Base-by-base conservation (phyloP, 2,329 filamentous ascomycete species). In the Lojkania enalia region DNA sequence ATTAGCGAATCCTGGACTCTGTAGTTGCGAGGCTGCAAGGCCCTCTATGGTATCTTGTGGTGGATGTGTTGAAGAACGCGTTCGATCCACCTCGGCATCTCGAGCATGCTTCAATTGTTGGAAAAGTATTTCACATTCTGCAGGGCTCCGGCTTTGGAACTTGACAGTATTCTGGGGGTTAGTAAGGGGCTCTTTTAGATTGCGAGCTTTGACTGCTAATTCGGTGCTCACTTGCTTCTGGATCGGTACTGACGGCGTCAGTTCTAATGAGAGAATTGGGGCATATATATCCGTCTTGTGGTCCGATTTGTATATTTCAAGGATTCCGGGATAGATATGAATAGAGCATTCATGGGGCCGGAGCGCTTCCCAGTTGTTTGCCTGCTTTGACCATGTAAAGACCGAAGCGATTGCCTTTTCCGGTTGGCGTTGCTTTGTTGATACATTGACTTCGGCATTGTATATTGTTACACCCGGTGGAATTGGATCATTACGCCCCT, bases 341-440 rank as follows among this genome's bases (percentile, higher is more conserved):
- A 66, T 38, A 4, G 40, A 43, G 23, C 52, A 57, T 33, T 57
- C 52, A 16, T 48, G 19, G 19, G 48, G 42, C 19, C 47, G 44
- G 1, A 59, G 36, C 1, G 39, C 36, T 14, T 50, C 44, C 56
- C 55, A 58, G 3, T 36, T 16, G 1, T 46, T 30, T 11, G 37
- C 36, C 2, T 44, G 32, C 3, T 49, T 30, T 11, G 53, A 57
- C 52, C 53, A 61, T 3, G 45, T 39, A 23, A 52, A 41, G 6
- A 66, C 51, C 7, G 30, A 37, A 3, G 54, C 58, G 19, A 44
- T 52, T 3, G 51, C 32, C n/a, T 49, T 53, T 38, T 59, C 54
- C 15, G 18, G 4, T 9, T 9, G 30, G 16, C 6, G 30, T 15
- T 9, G 30, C 35, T 6, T 27, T 4, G 33, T 38, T 1, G 47